Percentiles rank a stretch among this genome's conserved stretches.
phyloP scores from a whole-genome alignment of 2,329 filamentous ascomycete species.

The Colletotrichum horii region DNA sequence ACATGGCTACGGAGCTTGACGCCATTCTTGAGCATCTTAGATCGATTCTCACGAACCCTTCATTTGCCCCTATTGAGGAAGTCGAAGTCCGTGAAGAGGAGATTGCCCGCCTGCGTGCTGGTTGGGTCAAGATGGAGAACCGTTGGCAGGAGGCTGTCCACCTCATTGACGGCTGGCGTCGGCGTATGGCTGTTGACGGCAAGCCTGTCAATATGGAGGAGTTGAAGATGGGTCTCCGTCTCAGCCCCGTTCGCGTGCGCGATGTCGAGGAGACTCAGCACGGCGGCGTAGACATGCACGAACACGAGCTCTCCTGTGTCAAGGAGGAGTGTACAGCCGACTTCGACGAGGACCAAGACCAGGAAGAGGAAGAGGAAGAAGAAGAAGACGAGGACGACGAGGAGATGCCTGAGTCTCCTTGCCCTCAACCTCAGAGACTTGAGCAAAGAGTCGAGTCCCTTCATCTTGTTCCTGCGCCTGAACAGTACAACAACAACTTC shows the following conservation, averaged over 20 bases:
- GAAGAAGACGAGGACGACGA: slow-evolving; percentile 20
- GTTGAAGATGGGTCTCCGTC: slow-evolving; percentile 69
- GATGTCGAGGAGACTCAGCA: slow-evolving; percentile 54
- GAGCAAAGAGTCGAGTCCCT: slow-evolving; percentile 41
- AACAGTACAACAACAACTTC: neutral
- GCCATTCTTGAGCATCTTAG: slow-evolving; percentile 80
- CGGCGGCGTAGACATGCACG: slow-evolving; percentile 36
- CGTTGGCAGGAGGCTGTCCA: slow-evolving; percentile 89
- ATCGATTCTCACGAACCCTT: slow-evolving; percentile 88
- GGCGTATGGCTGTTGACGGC: slow-evolving; percentile 75
- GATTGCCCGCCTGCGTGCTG: slow-evolving; percentile 80
- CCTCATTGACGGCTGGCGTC: slow-evolving; percentile 92
- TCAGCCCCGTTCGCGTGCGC: slow-evolving; percentile 63
- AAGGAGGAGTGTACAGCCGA: slow-evolving; percentile 40
- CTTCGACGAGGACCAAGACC: slow-evolving; percentile 44
- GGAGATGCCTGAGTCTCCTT: slow-evolving; percentile 29
- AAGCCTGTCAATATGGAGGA: slow-evolving; percentile 73
- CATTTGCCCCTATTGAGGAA: slow-evolving; percentile 94
- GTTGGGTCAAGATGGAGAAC: slow-evolving; percentile 92
- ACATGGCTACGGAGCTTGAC: slow-evolving; percentile 78
- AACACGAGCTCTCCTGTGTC: slow-evolving; percentile 39
- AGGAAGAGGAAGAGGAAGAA: slow-evolving; percentile 16
- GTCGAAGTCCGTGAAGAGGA: slow-evolving; percentile 92
- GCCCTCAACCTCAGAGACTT: slow-evolving; percentile 26
- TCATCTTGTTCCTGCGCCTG: slow-evolving; percentile 43